Evolutionary conservation across 768 basidiomycete genomes (phyloP).

Genomic region (Leucocoprinus birnbaumii): DNA sequence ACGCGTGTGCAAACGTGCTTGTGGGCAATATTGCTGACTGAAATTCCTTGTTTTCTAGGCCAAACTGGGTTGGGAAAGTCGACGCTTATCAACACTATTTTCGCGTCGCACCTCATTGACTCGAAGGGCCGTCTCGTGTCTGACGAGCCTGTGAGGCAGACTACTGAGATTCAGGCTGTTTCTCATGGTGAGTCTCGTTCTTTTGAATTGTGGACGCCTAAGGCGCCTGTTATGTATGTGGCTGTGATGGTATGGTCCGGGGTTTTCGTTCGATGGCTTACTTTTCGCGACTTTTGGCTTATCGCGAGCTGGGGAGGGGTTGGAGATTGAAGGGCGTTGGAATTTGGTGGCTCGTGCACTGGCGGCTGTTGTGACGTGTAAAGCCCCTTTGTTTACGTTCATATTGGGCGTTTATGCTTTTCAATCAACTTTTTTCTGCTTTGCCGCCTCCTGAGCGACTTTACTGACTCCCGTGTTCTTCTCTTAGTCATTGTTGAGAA

Average conservation of each 20-base stretch:
- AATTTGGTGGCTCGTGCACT: neutral
- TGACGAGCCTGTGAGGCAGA: conserved; percentile 89
- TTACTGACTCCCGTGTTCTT: conserved; percentile 1
- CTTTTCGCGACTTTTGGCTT: neutral
- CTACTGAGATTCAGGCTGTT: conserved; percentile 93
- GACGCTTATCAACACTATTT: conserved; percentile 98
- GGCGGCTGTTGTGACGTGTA: conserved; percentile 13
- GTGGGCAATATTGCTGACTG: neutral
- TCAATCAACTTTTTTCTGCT: neutral
- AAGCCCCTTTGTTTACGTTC: neutral
- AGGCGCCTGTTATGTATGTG: neutral
- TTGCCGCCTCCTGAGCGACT: neutral
- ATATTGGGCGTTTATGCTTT: neutral
- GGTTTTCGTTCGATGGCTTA: no score
- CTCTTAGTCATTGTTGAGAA: conserved; percentile 89
- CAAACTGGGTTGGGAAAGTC: conserved; percentile 99
- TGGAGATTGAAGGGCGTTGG: no score
- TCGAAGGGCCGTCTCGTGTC: conserved; percentile 90
- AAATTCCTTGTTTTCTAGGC: conserved; percentile 44
- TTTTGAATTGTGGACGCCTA: conserved; percentile 12
- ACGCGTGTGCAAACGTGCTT: neutral
- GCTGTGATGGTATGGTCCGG: no score
- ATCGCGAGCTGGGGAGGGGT: neutral
- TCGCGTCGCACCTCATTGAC: conserved; percentile 97
- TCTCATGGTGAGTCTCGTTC: conserved; percentile 74